Evolutionary conservation across 331 rosid species (phyloP).

Genomic region (Telfairia occidentalis): DNA sequence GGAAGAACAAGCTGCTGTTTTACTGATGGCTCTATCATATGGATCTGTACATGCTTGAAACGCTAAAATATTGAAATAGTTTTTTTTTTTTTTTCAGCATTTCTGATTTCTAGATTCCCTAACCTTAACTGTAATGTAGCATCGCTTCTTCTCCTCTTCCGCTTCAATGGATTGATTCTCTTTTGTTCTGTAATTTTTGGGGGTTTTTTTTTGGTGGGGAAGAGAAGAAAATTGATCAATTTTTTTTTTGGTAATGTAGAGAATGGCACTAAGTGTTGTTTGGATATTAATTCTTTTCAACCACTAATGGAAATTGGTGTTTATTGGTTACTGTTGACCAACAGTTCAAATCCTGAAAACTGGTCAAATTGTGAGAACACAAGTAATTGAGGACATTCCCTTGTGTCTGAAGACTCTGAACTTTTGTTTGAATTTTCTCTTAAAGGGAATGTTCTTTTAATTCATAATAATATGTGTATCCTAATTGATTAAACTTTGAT

Average conservation of each 20-base stretch:
- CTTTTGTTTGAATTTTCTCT: not conserved
- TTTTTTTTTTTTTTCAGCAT: not conserved
- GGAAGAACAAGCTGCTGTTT: conserved; percentile 15
- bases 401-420: not conserved
- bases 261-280: not conserved
- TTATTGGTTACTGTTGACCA: not conserved
- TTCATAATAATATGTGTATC: not conserved
- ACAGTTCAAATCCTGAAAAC: not conserved
- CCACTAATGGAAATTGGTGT: not conserved
- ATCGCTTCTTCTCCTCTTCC: not conserved
- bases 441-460: not conserved
- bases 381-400: not conserved
- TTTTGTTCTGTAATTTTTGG: not conserved
- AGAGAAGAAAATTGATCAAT: not conserved
- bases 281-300: not conserved
- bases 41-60: conserved; percentile 14
- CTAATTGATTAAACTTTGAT: not conserved
- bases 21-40: conserved; percentile 12
- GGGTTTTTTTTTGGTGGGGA: not conserved
- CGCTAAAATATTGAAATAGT: not conserved
- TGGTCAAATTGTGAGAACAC: not conserved
- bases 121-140: conserved; percentile 7
- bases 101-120: not conserved
- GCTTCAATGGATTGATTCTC: conserved; percentile 6
- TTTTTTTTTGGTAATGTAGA: not conserved